Conservation (phyloP, 1,284 basidiomycete species). For the Pseudomicrostroma phylloplanum region DNA sequence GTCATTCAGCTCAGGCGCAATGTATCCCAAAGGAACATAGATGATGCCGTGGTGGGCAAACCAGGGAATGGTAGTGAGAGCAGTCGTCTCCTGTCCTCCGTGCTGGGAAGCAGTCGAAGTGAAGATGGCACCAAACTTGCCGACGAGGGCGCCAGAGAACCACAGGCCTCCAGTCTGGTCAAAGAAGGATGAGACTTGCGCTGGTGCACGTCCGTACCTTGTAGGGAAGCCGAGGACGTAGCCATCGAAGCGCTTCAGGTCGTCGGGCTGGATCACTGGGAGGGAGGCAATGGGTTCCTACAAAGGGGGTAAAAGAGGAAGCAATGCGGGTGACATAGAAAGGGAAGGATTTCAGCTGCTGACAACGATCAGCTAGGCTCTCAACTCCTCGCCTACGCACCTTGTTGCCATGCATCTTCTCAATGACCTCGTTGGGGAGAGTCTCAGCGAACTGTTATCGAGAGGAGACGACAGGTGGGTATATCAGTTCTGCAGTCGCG, state of each 20-base stretch:
- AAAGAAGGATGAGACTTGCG: constrained; percentile 58
- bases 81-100: constrained; percentile 34
- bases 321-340: no score
- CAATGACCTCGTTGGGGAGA: constrained; percentile 68
- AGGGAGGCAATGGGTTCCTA: constrained; percentile 56
- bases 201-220: constrained; percentile 53
- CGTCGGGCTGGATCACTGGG: constrained; percentile 64
- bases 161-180: constrained; percentile 72
- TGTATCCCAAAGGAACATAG: constrained; percentile 30
- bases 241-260: constrained; percentile 59
- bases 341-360: background rate
- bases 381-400: constrained; percentile 16
- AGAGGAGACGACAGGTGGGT: background rate
- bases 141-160: constrained; percentile 64
- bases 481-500: background rate
- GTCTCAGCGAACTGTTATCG: constrained; percentile 69
- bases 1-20: constrained; percentile 19
- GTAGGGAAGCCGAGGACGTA: constrained; percentile 59
- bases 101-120: constrained; percentile 58
- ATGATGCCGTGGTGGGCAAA: constrained; percentile 38
- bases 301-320: background rate
- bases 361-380: background rate
- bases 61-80: constrained; percentile 37
- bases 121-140: constrained; percentile 72
- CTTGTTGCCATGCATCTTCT: constrained; percentile 64